A percentile compares a stretch with the other conserved stretches of the same genome.
Conservation (phyloP, 306 rosid genomes). For the Boehmeria nivea region DNA sequence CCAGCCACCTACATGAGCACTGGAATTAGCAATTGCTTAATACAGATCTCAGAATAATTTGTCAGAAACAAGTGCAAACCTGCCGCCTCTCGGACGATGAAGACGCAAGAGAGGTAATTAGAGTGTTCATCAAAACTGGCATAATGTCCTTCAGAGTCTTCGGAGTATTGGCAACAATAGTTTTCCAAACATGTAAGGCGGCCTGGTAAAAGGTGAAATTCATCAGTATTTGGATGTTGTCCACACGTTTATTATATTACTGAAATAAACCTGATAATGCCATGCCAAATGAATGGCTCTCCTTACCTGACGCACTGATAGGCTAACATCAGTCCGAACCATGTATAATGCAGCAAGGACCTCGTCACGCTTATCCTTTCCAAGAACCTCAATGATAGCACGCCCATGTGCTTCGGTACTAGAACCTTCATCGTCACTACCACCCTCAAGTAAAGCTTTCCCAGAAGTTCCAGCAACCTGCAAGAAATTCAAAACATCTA, state of each 20-base stretch:
- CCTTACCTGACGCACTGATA: slow-evolving; percentile 97
- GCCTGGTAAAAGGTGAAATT: slow-evolving; percentile 47
- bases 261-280: background rate
- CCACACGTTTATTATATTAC: slow-evolving; percentile 1
- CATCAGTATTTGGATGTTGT: background rate
- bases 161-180: slow-evolving; percentile 94
- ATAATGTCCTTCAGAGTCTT: slow-evolving; percentile 92
- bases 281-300: slow-evolving; percentile 1
- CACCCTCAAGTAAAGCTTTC: slow-evolving; percentile 98
- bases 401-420: slow-evolving; percentile 99
- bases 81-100: slow-evolving; percentile 91
- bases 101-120: slow-evolving; percentile 93
- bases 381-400: slow-evolving; percentile 91
- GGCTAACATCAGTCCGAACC: slow-evolving; percentile 94
- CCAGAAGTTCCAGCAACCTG: slow-evolving; percentile 99
- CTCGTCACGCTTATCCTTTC: slow-evolving; percentile 86
- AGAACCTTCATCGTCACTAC: slow-evolving; percentile 99
- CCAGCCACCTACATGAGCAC: slow-evolving; percentile 73
- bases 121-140: slow-evolving; percentile 95
- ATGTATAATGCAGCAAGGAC: slow-evolving; percentile 90
- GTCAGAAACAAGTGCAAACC: slow-evolving; percentile 36
- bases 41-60: background rate
- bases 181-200: slow-evolving; percentile 98
- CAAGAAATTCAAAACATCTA: slow-evolving; percentile 8
- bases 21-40: slow-evolving; percentile 1